Evolutionary conservation across 2,329 filamentous ascomycete genomes (phyloP), one percentile per base, ranked within the genome.

Genomic region (Cercospora zeina): DNA sequence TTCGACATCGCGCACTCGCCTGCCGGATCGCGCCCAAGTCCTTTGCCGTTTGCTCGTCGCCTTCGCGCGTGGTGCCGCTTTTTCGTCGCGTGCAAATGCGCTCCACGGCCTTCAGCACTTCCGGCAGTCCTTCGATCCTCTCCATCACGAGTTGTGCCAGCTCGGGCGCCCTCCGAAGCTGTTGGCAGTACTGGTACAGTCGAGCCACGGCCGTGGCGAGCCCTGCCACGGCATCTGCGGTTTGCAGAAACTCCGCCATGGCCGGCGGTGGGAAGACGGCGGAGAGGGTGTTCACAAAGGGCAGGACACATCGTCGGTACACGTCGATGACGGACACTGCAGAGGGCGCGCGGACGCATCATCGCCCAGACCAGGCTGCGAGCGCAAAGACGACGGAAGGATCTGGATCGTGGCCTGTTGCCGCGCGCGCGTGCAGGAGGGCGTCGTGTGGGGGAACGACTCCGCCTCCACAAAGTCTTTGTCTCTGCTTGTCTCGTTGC

Each of bases 161-260:
- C 21, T 39, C 27, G 13, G 16, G 21, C 33, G 36, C 54, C 36
- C n/a, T 56, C 1, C 36, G 21, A 33, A 56, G 54, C 36, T 56
- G 21, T 19, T 56, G 54, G 36, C 54, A 56, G 36, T 56, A 56
- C n/a, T 56, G 34, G 8, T 36, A 33, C 19, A 56, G 31, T 14
- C 54, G 54, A 24, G 42, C 30, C 16, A 56, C 54, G n/a, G 54
- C 36, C 7, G 54, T 56, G 54, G 36, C 42, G 11, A 56, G 54
- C 13, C 54, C 54, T 16, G 36, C 36, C 6, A 56, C 36, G 33
- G 54, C 54, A 14, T 56, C 54, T 30, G 54, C 54, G 19, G 54
- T 56, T 16, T 56, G 54, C 21, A 56, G 54, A 13, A n/a, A n/a
- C 21, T 34, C 36, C n/a, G 36, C 30, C 6, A 36, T 21, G 36